phyloP scores from a whole-genome alignment of 1,139 yeast species.

The Nakaseomyces bracarensis region DNA sequence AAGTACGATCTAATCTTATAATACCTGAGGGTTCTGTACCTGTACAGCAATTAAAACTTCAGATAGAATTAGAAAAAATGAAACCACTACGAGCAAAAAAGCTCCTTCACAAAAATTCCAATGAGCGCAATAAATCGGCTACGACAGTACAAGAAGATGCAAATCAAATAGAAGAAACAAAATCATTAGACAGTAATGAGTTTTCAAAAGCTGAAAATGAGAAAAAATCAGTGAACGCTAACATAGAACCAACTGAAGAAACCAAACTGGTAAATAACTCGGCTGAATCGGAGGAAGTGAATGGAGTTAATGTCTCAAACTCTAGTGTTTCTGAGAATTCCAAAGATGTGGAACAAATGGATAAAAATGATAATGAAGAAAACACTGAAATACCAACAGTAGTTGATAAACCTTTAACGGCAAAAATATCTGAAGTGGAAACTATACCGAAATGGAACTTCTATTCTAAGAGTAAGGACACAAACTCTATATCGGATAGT shows the following conservation, averaged over 20 bases:
- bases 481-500: background rate
- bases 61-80: background rate
- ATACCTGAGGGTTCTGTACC: conserved; percentile 2
- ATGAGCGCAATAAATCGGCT: background rate
- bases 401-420: too few species aligned
- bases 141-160: background rate
- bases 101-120: background rate
- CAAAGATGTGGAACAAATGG: background rate
- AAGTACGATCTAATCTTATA: conserved; percentile 6
- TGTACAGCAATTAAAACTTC: conserved; percentile 1
- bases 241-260: background rate
- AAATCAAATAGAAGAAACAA: background rate
- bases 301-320: too few species aligned
- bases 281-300: too few species aligned
- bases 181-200: too few species aligned
- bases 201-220: background rate
- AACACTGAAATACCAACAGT: too few species aligned
- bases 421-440: background rate
- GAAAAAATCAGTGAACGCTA: background rate
- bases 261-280: too few species aligned
- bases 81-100: conserved; percentile 1
- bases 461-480: background rate
- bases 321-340: too few species aligned
- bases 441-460: background rate
- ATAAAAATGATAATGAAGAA: background rate